Evolutionary conservation across 208 protist species (phyloP), one percentile per base, ranked within the genome.

Genomic region (Phytomonas francai): DNA sequence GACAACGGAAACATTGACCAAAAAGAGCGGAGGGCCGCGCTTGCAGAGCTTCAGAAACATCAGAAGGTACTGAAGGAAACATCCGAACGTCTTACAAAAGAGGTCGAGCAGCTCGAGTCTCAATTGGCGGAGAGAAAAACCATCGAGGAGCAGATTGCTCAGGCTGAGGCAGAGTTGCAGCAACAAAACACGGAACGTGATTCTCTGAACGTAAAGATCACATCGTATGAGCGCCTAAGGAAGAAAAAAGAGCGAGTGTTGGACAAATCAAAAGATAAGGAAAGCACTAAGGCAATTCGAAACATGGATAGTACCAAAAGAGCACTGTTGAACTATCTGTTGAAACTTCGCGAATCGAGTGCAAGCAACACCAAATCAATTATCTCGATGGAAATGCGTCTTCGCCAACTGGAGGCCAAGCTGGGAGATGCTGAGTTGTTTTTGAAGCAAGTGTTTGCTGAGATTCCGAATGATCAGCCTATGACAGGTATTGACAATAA

Each of bases 211-310:
- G 79, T 83, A 32, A 60, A 95, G 72, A 66, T 89, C 9, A 83
- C 78, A 72, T 88, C 79, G 31, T 78, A 81, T 63, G 78, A 91
- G 74, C 89, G 84, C 12, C 77, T 95, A 16, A 74, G 76, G 54
- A 89, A 91, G 74, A 92, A 90, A 71, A 95, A 91, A 73, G 86
- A 95, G 71, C 80, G 82, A 6, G 59, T 89, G 19, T 69, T 95
- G 29, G 78, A 81, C 45, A 28, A 73, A 29, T 36, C 74, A 16
- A 68, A 36, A 45, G 45, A 66, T n/a, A 61, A 67, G 45, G 79
- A 95, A 65, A 71, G 79, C 58, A 87, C 88, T 81, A 89, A 91
- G 71, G 67, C 39, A 9, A 75, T 95, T 30, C 85, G 85, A 22
- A 62, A 83, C 34, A 65, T 95, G 28, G 89, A 95, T 39, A 78